These are phyloP conservation scores for Hyaloscypha hepaticicola DNA, from an alignment of 495 filamentous ascomycete species.

Conservation along the genomic window DNA sequence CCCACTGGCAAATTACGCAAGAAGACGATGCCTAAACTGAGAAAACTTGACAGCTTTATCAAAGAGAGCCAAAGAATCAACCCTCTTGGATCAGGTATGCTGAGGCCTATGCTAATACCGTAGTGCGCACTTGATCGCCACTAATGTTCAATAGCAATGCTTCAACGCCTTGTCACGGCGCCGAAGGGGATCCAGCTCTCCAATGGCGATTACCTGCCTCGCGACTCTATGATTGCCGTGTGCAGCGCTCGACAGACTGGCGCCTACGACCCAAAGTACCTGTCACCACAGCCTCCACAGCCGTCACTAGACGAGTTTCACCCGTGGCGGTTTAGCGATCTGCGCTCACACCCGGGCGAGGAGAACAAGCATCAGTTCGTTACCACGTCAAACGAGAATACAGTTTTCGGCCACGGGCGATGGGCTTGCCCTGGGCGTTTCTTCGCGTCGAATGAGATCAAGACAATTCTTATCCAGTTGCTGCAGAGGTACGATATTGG, in stretches of 20 bases:
- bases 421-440: constrained; percentile 62
- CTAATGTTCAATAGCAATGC: too few relatives aligned
- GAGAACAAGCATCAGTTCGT: constrained; percentile 40
- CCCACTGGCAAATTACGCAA: constrained; percentile 35
- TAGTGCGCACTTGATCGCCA: too few relatives aligned
- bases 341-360: constrained; percentile 33
- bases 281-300: neutral
- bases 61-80: constrained; percentile 44
- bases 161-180: neutral
- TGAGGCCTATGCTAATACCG: too few relatives aligned
- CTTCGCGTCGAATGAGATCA: constrained; percentile 44
- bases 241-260: too few relatives aligned
- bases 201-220: constrained; percentile 14
- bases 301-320: constrained; percentile 40
- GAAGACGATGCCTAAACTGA: constrained; percentile 39
- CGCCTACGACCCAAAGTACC: neutral
- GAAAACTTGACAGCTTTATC: constrained; percentile 50
- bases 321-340: constrained; percentile 47
- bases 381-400: constrained; percentile 32
- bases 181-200: constrained; percentile 7
- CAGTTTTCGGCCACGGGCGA: constrained; percentile 49
- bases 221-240: constrained; percentile 3
- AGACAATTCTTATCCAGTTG: constrained; percentile 22
- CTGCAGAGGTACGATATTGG: constrained; percentile 20
- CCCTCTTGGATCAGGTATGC: constrained; percentile 17